Evolutionary conservation across 1,139 yeast genomes (phyloP), one percentile per base, ranked within the genome.

Genomic region (Saccharomyces hybrid): DNA sequence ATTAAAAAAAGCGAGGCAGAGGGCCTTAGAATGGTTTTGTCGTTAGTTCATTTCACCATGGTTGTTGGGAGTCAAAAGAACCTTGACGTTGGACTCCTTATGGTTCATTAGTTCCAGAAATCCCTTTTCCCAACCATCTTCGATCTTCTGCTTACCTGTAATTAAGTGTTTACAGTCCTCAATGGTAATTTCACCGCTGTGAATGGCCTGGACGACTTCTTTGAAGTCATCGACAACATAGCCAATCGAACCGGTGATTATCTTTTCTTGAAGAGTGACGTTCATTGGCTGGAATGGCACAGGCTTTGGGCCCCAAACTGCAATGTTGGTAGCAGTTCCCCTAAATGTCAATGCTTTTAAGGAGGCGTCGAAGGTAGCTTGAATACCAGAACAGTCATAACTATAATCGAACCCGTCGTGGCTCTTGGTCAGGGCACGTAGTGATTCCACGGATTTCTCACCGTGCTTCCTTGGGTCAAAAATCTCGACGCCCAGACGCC

Each of bases 381-480:
- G 73, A 5, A 77, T 69, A 16, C 83, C 83, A 9, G 81, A 77
- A 60, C 82, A 78, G 60, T 79, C 83, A 63, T 73, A 79, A 13
- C 78, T 68, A 56, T 71, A 74, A 61, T 75, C 74, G 60, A 74
- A 79, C 0, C 82, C 82, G 27, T 58, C 59, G 54, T 64, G 67
- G 2, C 75, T 74, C 38, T 62, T 68, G 4, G 75, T 71, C 3
- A 75, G 59, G 68, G 62, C 60, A 47, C 66, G 66, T 53, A 79
- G 63, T n/a, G 66, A 71, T 3, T 60, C 64, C 16, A 71, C 63
- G 9, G 62, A 69, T 42, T 67, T 63, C 2, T 70, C 70, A 2
- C 67, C 76, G 5, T 69, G 73, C 14, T 62, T 65, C n/a, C 74
- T 78, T 11, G 84, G 84, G 63, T 80, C 75, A 62, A 77, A 78